Evolutionary conservation across 306 rosid genomes (phyloP).

Genomic region (Citrullus amarus): DNA sequence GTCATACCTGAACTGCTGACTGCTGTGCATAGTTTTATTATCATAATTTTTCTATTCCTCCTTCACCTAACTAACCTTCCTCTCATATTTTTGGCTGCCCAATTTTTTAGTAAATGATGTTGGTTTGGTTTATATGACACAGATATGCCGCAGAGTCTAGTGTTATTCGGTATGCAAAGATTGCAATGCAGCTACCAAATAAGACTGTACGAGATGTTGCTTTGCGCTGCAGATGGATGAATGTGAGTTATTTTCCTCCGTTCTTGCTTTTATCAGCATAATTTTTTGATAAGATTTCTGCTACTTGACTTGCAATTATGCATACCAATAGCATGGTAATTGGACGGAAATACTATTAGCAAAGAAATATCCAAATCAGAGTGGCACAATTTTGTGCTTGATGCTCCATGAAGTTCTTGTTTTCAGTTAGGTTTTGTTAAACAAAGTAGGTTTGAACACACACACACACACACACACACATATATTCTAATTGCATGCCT

Average conservation of each 20-base stretch:
- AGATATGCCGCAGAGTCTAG: conserved; percentile 36
- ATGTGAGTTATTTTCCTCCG: conserved; percentile 34
- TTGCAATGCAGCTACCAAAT: conserved; percentile 66
- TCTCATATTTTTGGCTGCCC: not conserved
- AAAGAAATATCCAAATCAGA: not conserved
- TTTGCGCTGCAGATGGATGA: conserved; percentile 95
- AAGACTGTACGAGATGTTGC: conserved; percentile 94
- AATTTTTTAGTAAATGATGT: not conserved
- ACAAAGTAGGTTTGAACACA: not conserved
- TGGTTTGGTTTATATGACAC: not conserved
- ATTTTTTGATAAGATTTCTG: not conserved
- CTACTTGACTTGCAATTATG: not conserved
- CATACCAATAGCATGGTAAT: not conserved
- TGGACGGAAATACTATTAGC: not conserved
- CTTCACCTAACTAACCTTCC: not conserved
- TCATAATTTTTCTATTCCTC: not conserved
- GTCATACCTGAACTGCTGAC: not conserved
- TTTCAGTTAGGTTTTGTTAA: not conserved
- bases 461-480: too few species aligned
- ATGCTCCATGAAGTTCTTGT: not conserved
- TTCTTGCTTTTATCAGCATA: not conserved
- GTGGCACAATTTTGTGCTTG: not conserved
- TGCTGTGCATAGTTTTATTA: not conserved
- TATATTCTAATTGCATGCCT: not conserved
- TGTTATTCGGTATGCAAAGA: conserved; percentile 70